Conservation (phyloP, 768 basidiomycete genomes). For the Lanmaoa pseudosensibilis region DNA sequence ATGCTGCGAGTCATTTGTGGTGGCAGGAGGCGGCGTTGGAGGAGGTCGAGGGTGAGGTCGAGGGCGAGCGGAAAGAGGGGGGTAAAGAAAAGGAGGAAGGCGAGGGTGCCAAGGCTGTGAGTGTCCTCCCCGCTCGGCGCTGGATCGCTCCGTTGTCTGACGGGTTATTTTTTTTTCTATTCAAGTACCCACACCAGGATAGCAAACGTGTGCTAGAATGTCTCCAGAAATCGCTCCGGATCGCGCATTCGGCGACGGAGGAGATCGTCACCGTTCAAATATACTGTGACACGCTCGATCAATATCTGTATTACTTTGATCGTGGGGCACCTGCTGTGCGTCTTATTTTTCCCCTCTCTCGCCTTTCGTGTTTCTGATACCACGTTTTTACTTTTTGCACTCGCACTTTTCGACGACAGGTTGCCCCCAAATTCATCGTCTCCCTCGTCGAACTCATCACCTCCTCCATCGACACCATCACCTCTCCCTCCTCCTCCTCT, state of each 20-base stretch:
- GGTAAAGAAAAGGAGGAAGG: constrained; percentile 40
- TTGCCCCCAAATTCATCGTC: constrained; percentile 95
- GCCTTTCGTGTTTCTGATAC: no score
- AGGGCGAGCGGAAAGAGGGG: constrained; percentile 21
- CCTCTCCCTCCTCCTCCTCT: constrained; percentile 48
- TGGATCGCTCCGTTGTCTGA: background rate
- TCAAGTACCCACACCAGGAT: constrained; percentile 79
- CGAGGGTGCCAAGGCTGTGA: constrained; percentile 52
- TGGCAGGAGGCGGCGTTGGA: constrained; percentile 76
- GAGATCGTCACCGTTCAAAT: constrained; percentile 96
- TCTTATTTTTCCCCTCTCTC: background rate
- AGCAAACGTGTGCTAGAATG: constrained; percentile 98
- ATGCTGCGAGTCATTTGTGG: constrained; percentile 96
- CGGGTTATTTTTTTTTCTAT: no score
- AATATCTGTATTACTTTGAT: constrained; percentile 95
- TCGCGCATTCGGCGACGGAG: constrained; percentile 95
- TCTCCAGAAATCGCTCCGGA: constrained; percentile 92
- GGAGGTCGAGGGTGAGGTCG: constrained; percentile 37
- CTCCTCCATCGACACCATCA: constrained; percentile 88
- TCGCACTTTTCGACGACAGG: no score
- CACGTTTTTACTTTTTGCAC: no score
- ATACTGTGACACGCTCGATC: constrained; percentile 94
- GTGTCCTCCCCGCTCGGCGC: constrained; percentile 35
- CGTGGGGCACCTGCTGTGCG: constrained; percentile 87
- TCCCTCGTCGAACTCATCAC: constrained; percentile 95